Conservation (phyloP, 192 early-diverging fungal genomes). For the Glomus cerebriforme region DNA sequence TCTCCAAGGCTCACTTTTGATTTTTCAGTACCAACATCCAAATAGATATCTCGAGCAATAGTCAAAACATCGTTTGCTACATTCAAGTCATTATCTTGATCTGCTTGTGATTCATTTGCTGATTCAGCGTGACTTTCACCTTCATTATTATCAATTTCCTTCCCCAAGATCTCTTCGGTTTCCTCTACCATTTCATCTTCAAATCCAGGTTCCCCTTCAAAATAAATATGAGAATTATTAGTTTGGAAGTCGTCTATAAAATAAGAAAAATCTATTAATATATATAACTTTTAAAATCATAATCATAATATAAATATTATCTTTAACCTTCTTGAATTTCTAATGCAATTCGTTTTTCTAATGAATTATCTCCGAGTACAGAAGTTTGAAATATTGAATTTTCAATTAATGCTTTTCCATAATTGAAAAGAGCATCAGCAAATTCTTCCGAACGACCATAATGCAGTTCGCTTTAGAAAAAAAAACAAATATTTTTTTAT, state of each 20-base stretch:
- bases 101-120: conserved; percentile 42
- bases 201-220: background rate
- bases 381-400: conserved; percentile 72
- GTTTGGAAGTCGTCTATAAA: background rate
- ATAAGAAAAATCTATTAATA: background rate
- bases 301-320: no score
- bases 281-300: no score
- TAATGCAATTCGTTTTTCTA: background rate
- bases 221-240: conserved; percentile 5
- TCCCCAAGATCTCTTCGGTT: background rate
- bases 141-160: background rate
- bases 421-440: conserved; percentile 73
- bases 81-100: conserved; percentile 64
- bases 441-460: conserved; percentile 51
- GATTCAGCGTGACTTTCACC: conserved; percentile 26
- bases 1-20: conserved; percentile 61
- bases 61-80: conserved; percentile 86
- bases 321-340: background rate
- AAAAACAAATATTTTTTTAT: background rate
- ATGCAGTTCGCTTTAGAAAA: background rate
- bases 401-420: conserved; percentile 72
- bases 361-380: conserved; percentile 61
- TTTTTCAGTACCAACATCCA: conserved; percentile 51
- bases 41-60: conserved; percentile 79
- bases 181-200: background rate